Evolutionary conservation across 345 rosid species (phyloP).

Genomic region (Odontarrhena argentea): DNA sequence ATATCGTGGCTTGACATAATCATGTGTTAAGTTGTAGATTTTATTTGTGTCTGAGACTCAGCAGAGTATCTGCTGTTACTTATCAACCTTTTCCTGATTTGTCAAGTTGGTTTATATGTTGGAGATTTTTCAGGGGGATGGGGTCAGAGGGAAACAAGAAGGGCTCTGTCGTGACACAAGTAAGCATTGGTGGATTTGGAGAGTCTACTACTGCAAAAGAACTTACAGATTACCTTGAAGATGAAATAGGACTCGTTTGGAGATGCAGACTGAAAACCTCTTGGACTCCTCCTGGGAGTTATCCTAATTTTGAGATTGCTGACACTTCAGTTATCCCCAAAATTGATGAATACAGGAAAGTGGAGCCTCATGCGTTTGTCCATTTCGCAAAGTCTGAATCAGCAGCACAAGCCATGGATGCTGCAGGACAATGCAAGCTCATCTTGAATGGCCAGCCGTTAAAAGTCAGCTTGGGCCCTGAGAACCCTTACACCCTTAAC

Average conservation of each 20-base stretch:
- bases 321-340: constrained; percentile 39
- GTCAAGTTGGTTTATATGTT: neutral
- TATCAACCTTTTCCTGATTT: neutral
- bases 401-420: constrained; percentile 49
- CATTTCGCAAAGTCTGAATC: constrained; percentile 68
- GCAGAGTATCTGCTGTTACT: neutral
- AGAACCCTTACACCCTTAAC: constrained; percentile 61
- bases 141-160: constrained; percentile 43
- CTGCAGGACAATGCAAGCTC: constrained; percentile 55
- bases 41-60: neutral
- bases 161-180: constrained; percentile 66
- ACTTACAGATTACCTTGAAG: constrained; percentile 59
- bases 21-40: neutral
- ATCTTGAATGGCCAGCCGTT: constrained; percentile 47
- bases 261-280: constrained; percentile 85
- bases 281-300: constrained; percentile 82
- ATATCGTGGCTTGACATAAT: too few relatives aligned
- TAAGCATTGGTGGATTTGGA: constrained; percentile 78
- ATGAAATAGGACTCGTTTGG: constrained; percentile 62
- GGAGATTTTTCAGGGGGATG: constrained; percentile 37
- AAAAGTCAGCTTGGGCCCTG: constrained; percentile 76
- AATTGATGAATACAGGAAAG: constrained; percentile 52
- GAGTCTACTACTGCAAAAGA: constrained; percentile 57
- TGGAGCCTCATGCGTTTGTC: constrained; percentile 85
- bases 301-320: constrained; percentile 57